Conservation (phyloP, 768 basidiomycete genomes). For the Sutorius australiensis region DNA sequence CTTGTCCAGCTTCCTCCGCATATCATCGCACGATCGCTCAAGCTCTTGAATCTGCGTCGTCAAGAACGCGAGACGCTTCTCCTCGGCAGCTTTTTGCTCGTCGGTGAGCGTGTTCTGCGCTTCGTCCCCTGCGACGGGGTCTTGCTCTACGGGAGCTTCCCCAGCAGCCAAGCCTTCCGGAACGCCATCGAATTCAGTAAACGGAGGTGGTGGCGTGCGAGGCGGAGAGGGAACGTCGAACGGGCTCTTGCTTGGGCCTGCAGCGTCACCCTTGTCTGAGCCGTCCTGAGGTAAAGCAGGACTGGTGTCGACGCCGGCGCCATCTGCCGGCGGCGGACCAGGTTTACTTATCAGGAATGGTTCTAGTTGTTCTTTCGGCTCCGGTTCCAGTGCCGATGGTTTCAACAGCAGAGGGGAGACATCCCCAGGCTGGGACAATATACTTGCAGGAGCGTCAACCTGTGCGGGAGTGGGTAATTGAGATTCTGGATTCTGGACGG, state of each 20-base stretch:
- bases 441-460: slow-evolving; percentile 19
- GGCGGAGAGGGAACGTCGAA: slow-evolving; percentile 9
- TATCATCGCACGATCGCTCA: not conserved
- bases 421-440: slow-evolving; percentile 11
- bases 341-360: not conserved
- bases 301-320: slow-evolving; percentile 11
- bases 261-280: not conserved
- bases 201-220: slow-evolving; percentile 27
- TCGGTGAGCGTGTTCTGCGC: slow-evolving; percentile 15
- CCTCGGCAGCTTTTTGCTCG: slow-evolving; percentile 21
- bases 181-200: slow-evolving; percentile 18
- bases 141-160: slow-evolving; percentile 5
- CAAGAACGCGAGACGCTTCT: slow-evolving; percentile 22
- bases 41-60: slow-evolving; percentile 13
- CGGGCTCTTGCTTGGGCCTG: not conserved
- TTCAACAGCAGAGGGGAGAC: slow-evolving; percentile 5
- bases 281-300: not conserved
- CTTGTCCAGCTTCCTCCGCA: slow-evolving; percentile 3
- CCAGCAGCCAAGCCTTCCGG: slow-evolving; percentile 1
- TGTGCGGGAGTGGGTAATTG: slow-evolving; percentile 20
- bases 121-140: slow-evolving; percentile 18
- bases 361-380: not conserved
- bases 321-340: slow-evolving; percentile 1
- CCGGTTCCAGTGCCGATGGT: not conserved
- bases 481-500: slow-evolving; percentile 10